Percentiles rank a stretch among this genome's conserved stretches.
These are phyloP conservation scores for Phaffia rhodozyma DNA, from an alignment of 1,284 basidiomycete genomes.

Conservation along the genomic window DNA sequence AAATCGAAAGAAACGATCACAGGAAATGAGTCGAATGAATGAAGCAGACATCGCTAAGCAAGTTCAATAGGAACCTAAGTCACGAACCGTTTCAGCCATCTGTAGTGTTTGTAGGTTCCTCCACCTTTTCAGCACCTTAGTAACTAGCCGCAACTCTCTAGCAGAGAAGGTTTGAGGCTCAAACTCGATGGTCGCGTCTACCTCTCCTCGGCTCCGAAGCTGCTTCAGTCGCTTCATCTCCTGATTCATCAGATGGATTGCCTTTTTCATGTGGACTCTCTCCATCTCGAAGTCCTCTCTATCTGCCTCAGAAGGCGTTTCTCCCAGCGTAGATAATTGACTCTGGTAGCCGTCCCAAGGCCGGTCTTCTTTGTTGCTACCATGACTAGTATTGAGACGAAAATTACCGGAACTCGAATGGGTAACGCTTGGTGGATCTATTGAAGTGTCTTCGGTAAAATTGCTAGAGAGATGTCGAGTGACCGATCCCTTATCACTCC, in stretches of 20 bases:
- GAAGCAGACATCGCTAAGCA: not conserved
- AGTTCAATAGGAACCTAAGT: not conserved
- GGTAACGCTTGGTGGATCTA: slow-evolving; percentile 50
- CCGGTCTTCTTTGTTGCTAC: slow-evolving; percentile 40
- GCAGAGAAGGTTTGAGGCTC: slow-evolving; percentile 70
- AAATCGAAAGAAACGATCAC: not conserved
- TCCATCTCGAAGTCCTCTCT: slow-evolving; percentile 73
- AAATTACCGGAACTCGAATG: slow-evolving; percentile 46
- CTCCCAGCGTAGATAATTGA: not conserved
- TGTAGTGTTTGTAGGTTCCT: slow-evolving; percentile 66
- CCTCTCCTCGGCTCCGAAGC: slow-evolving; percentile 53
- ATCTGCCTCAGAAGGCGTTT: slow-evolving; percentile 32
- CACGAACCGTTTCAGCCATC: slow-evolving; percentile 60
- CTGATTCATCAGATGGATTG: slow-evolving; percentile 62
- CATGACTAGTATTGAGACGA: slow-evolving; percentile 29
- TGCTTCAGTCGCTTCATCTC: slow-evolving; percentile 73
- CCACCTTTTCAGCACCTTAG: slow-evolving; percentile 73
- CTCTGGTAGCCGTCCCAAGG: slow-evolving; percentile 41
- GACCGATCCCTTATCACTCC: slow-evolving; percentile 57
- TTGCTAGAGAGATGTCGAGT: slow-evolving; percentile 55
- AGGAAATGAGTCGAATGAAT: not conserved
- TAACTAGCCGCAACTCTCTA: slow-evolving; percentile 64
- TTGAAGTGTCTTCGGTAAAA: slow-evolving; percentile 70
- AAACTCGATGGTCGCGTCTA: slow-evolving; percentile 46
- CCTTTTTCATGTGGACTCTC: slow-evolving; percentile 81